These are phyloP conservation scores for Solanum lycopersicoides DNA, from an alignment of 257 asterid genomes.

Conservation along the genomic window DNA sequence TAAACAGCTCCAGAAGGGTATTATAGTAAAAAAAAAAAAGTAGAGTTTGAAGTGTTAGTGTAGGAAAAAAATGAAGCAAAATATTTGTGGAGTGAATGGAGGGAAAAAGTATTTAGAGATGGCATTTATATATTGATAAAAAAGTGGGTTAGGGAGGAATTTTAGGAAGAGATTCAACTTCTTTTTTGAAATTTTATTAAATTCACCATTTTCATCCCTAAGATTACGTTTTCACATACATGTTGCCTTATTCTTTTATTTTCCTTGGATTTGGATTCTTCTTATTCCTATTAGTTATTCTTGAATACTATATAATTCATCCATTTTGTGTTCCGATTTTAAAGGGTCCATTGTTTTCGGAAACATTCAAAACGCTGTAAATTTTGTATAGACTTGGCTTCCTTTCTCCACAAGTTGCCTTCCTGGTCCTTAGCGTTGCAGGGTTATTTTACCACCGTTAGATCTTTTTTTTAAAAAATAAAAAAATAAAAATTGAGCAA, in stretches of 20 bases:
- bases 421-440: neutral
- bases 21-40: neutral
- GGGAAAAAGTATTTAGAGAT: neutral
- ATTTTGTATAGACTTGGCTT: neutral
- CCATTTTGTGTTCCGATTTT: neutral
- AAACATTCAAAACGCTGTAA: neutral
- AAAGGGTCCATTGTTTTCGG: neutral
- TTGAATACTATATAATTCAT: neutral
- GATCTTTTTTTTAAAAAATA: neutral
- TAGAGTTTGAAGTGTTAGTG: neutral
- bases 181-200: neutral
- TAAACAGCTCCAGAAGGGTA: neutral
- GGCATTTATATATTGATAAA: neutral
- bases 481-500: no score
- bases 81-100: neutral
- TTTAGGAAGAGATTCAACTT: neutral
- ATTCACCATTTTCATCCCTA: neutral
- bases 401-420: neutral
- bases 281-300: neutral
- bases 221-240: conserved; percentile 26
- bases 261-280: neutral
- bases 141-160: neutral
- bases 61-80: neutral
- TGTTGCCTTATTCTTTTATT: conserved; percentile 2
- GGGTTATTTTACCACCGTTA: neutral